Base-by-base conservation (phyloP, 2,329 filamentous ascomycete species). In the Aspergillus fumigatiaffinis region DNA sequence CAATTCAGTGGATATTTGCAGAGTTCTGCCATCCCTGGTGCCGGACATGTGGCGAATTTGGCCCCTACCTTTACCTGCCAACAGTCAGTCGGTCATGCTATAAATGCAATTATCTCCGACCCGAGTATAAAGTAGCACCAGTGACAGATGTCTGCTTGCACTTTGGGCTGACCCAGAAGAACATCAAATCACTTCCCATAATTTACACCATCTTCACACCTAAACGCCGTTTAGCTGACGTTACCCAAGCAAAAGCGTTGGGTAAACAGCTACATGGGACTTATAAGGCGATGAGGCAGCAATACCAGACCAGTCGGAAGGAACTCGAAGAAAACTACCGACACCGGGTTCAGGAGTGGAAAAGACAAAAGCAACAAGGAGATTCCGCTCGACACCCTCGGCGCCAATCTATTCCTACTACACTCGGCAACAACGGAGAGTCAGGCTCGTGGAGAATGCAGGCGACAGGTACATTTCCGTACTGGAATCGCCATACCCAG, bases 21-120 rank as follows among this genome's bases (percentile, higher is more conserved):
- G 59, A 59, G 50, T 44, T 57, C 20, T 57, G 59, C 47, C 44
- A 49, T 21, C 56, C 59, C 25, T 35, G 51, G 51, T 59, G 56
- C 38, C 48, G 56, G 3, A 55, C 53, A n/a, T 61, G 59, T 35
- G 2, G 17, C 4, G 56, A 53, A 4, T 61, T 61, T 8, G 54
- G 53, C 1, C 59, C 59, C 5, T 49, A 51, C n/a, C 54, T 61
- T n/a, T 55, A 59, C 57, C 49, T 60, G 10, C 51, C 59, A 2
- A 59, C 54, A 1, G 6, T 54, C 2, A 50, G 44, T 8, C 56
- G 56, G 42, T 54, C 28, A 17, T 61, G 56, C 38, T 56, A 42
- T 26, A 52, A 54, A 42, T 61, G 56, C 56, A 56, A 32, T 41
- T 21, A n/a, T 17, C 14, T 51, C 35, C 41, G 20, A 4, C 29